Base-by-base conservation (phyloP, 2,329 filamentous ascomycete genomes). In the Exophiala spinifera region DNA sequence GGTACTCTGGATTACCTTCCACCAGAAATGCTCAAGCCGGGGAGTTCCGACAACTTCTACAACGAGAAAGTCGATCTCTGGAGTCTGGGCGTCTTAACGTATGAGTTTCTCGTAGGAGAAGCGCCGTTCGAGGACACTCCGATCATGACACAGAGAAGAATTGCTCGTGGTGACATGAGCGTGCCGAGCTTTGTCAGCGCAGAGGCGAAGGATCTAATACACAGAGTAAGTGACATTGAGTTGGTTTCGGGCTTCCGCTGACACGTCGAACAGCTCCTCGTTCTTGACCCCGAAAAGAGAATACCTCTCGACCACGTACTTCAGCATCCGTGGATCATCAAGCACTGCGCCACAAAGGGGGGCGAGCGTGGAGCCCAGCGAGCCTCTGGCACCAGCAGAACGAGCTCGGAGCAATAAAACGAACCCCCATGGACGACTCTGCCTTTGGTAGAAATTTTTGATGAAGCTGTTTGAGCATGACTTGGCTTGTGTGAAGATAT, bases 1-100 rank as follows among this genome's bases (percentile, higher is more conserved):
- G 94, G 94, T 60, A 99, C 94, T 15, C 83, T 97, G 39, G 94
- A 99, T 74, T 99, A 99, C 72, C 82, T 99, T 14, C 94, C 94
- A 2, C 94, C 94, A 3, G 94, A 99, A 84, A 99, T 99, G 94
- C 82, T 97, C 71, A 89, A 87, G 71, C 83, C 86, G 3, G 87
- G 89, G 42, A 81, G 81, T 63, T 82, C 85, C 64, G 89, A 94
- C 66, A 95, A 94, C 74, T 95, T 81, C 68, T 97, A 97, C 74
- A 88, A 83, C 56, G 91, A 96, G 69, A 97, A 96, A 76, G 89
- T 99, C 28, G 94, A 99, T 69, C 75, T 97, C 58, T 99, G 94
- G 94, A 94, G 89, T 68, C 76, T 99, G 66, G 94, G 94, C 20
- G 94, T 97, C 19, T 73, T 99, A 72, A 95, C 88, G 1, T 99